These are phyloP conservation scores for Excoecaria agallocha DNA, from an alignment of 345 rosid genomes.

Conservation along the genomic window DNA sequence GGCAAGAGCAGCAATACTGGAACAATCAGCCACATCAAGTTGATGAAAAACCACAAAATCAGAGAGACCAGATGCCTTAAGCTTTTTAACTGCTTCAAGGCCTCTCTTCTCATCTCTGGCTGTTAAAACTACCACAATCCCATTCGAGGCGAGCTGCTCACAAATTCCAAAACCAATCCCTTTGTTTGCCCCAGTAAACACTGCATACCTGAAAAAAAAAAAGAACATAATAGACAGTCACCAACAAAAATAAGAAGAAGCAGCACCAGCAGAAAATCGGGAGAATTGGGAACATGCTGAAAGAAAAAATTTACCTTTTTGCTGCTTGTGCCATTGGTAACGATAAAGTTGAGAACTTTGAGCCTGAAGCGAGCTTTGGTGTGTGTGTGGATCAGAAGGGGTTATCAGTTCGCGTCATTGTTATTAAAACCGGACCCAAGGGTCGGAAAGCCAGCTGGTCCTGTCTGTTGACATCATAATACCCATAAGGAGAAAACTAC, in stretches of 20 bases:
- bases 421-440: neutral
- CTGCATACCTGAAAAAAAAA: slow-evolving; percentile 22
- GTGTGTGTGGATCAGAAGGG: neutral
- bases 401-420: slow-evolving; percentile 8
- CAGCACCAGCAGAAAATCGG: neutral
- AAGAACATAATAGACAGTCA: neutral
- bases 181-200: slow-evolving; percentile 34
- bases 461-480: too few relatives aligned
- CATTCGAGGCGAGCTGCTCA: slow-evolving; percentile 13
- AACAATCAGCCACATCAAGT: slow-evolving; percentile 13
- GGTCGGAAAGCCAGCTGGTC: too few relatives aligned
- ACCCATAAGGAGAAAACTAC: too few relatives aligned
- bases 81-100: slow-evolving; percentile 13
- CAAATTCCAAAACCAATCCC: slow-evolving; percentile 32
- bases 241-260: neutral
- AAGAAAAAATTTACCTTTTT: neutral
- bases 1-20: slow-evolving; percentile 13
- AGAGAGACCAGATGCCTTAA: slow-evolving; percentile 5
- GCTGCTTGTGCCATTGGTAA: slow-evolving; percentile 15
- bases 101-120: slow-evolving; percentile 18
- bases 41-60: slow-evolving; percentile 21
- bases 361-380: neutral
- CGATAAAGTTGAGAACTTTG: neutral
- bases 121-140: slow-evolving; percentile 15
- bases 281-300: neutral